These are phyloP conservation scores for Heterotrichella gracilis DNA, from an alignment of 352 stramenopile genomes.

Conservation along the genomic window DNA sequence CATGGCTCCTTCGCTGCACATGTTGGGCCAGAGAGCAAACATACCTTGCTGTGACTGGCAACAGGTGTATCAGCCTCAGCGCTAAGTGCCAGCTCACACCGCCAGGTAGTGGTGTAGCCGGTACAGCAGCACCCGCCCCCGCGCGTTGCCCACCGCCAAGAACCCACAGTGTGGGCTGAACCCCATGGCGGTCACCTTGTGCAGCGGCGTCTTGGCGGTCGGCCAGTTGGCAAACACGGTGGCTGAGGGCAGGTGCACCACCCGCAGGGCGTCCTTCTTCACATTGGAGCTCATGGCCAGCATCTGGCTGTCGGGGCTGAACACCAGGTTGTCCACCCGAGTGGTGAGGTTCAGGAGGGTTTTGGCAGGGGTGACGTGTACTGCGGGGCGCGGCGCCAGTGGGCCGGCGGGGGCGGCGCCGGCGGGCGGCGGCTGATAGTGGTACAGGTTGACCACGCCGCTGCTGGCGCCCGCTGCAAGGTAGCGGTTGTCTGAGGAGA, in stretches of 20 bases:
- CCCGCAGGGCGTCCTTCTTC: conserved; percentile 56
- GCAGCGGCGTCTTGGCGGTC: conserved; percentile 62
- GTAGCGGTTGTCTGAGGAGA: conserved; percentile 31
- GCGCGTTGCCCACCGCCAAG: conserved; percentile 72
- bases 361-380: conserved; percentile 32
- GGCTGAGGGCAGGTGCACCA: conserved; percentile 60
- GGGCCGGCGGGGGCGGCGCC: no score
- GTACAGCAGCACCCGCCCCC: conserved; percentile 77
- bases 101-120: conserved; percentile 67
- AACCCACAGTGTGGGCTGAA: conserved; percentile 66
- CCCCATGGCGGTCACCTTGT: conserved; percentile 68
- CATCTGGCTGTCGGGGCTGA: conserved; percentile 44
- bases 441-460: conserved; percentile 86
- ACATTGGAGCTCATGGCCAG: conserved; percentile 56
- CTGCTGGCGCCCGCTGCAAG: conserved; percentile 61
- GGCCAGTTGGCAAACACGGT: conserved; percentile 93
- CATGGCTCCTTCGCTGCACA: no score
- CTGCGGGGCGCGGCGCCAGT: no score
- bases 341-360: conserved; percentile 85
- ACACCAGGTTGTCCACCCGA: conserved; percentile 18
- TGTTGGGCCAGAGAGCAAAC: no score
- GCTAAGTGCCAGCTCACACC: no score
- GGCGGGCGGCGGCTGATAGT: conserved; percentile 23
- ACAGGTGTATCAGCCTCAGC: no score
- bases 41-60: no score